These are phyloP conservation scores for sorghum (Sorghum bicolor) DNA, from an alignment of 176 grass and related monocot species.

Conservation along the genomic window DNA sequence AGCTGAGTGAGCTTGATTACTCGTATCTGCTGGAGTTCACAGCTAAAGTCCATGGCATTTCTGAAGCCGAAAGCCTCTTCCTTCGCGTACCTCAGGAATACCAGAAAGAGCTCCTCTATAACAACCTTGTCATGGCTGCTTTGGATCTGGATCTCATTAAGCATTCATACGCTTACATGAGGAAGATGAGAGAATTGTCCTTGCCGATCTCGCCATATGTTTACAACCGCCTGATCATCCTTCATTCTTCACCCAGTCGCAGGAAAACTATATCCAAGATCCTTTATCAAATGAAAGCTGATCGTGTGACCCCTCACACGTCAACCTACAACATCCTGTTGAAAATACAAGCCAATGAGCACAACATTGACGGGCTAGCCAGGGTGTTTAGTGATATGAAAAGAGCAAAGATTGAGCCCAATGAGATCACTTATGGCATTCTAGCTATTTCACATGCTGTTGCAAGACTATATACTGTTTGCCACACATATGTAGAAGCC, in stretches of 20 bases:
- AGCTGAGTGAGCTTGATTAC: constrained; percentile 85
- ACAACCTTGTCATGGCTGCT: constrained; percentile 81
- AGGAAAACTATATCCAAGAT: constrained; percentile 76
- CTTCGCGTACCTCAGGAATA: constrained; percentile 57
- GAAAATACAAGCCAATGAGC: constrained; percentile 86
- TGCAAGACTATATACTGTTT: constrained; percentile 75
- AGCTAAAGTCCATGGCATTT: constrained; percentile 77
- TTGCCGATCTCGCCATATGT: constrained; percentile 64
- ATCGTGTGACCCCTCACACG: constrained; percentile 54
- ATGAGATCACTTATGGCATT: constrained; percentile 92
- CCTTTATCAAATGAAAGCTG: constrained; percentile 81
- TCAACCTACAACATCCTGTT: constrained; percentile 93
- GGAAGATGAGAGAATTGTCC: constrained; percentile 78
- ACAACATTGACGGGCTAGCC: constrained; percentile 77
- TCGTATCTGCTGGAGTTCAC: constrained; percentile 92
- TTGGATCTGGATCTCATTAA: constrained; percentile 69
- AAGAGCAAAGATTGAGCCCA: constrained; percentile 72
- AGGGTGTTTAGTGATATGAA: constrained; percentile 84
- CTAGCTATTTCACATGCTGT: constrained; percentile 83
- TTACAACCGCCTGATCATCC: constrained; percentile 87
- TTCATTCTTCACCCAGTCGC: constrained; percentile 68
- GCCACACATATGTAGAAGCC: constrained; percentile 76
- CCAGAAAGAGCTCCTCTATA: constrained; percentile 90
- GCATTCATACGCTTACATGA: constrained; percentile 89
- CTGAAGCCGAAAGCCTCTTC: constrained; percentile 78